Conservation (phyloP, 495 filamentous ascomycete species). For the Neurospora sp. region DNA sequence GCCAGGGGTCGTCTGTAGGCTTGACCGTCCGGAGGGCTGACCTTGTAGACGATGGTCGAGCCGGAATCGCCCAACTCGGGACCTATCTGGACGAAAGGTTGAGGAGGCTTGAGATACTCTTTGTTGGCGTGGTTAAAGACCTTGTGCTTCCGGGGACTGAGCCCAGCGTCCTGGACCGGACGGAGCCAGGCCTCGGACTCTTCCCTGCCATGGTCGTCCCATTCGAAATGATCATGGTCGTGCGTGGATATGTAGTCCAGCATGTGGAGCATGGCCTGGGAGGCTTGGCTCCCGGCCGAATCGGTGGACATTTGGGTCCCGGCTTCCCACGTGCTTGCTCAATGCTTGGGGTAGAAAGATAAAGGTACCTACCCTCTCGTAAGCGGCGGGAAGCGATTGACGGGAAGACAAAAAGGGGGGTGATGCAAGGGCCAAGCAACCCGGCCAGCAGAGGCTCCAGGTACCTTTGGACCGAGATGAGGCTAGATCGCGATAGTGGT, state of each 20-base stretch:
- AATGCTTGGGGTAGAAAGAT: neutral
- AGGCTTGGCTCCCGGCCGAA: conserved; percentile 14
- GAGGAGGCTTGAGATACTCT: conserved; percentile 18
- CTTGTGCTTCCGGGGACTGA: conserved; percentile 21
- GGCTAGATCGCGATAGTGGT: neutral
- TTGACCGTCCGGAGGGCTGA: conserved; percentile 11
- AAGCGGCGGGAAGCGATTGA: neutral
- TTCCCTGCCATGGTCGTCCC: conserved; percentile 17
- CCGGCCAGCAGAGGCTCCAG: neutral
- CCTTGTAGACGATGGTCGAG: conserved; percentile 22
- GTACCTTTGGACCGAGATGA: neutral
- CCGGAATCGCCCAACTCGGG: conserved; percentile 19
- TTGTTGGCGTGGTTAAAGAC: conserved; percentile 22
- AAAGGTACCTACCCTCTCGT: neutral
- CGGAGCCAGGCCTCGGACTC: conserved; percentile 11
- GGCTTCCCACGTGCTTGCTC: neutral
- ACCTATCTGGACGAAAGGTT: conserved; percentile 14
- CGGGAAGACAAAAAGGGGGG: neutral
- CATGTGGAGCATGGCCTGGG: conserved; percentile 10
- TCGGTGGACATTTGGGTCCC: conserved; percentile 9
- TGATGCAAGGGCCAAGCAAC: neutral
- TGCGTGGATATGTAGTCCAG: conserved; percentile 11
- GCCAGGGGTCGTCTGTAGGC: conserved; percentile 18
- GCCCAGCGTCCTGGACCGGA: conserved; percentile 13
- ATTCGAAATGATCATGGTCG: conserved; percentile 17